Evolutionary conservation across 2,329 filamentous ascomycete species (phyloP).

Genomic region (Fusarium sp.): DNA sequence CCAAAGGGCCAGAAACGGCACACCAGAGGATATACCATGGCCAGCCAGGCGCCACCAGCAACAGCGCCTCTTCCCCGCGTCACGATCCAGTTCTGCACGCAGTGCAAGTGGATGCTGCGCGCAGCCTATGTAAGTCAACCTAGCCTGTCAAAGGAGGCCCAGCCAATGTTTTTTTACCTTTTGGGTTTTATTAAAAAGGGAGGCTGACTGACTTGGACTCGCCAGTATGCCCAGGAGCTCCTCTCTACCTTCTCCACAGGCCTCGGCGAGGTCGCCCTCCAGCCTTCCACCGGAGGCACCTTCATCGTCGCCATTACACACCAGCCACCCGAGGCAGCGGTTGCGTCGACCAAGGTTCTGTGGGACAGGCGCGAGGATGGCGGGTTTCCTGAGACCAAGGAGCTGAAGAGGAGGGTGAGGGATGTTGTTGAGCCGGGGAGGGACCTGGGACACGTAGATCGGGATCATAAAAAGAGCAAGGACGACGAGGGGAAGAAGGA

Average conservation of each 20-base stretch:
- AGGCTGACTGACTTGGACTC: not conserved
- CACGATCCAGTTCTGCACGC: slow-evolving; percentile 92
- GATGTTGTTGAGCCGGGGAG: slow-evolving; percentile 85
- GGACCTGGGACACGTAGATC: slow-evolving; percentile 87
- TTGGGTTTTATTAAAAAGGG: too few relatives aligned
- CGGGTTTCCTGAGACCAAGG: slow-evolving; percentile 95
- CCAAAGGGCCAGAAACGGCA: not conserved
- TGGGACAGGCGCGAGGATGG: slow-evolving; percentile 93
- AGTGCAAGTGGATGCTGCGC: slow-evolving; percentile 92
- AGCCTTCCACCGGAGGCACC: slow-evolving; percentile 87
- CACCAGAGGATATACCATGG: slow-evolving; percentile 20
- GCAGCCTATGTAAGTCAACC: slow-evolving; percentile 81
- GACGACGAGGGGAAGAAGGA: slow-evolving; percentile 20
- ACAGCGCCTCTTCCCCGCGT: slow-evolving; percentile 72
- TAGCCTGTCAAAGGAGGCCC: not conserved
- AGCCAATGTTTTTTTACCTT: too few relatives aligned
- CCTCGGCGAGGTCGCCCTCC: slow-evolving; percentile 89
- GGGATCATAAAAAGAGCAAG: slow-evolving; percentile 55
- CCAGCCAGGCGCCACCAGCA: slow-evolving; percentile 21
- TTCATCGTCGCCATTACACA: slow-evolving; percentile 80
- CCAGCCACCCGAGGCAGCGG: slow-evolving; percentile 49
- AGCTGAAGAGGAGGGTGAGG: slow-evolving; percentile 86
- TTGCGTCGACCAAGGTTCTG: slow-evolving; percentile 66
- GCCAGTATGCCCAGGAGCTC: slow-evolving; percentile 92
- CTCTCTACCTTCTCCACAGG: slow-evolving; percentile 90